Percentiles rank a stretch among this genome's conserved stretches.
phyloP scores from a whole-genome alignment of 345 rosid genomes.

The Kandelia obovata region DNA sequence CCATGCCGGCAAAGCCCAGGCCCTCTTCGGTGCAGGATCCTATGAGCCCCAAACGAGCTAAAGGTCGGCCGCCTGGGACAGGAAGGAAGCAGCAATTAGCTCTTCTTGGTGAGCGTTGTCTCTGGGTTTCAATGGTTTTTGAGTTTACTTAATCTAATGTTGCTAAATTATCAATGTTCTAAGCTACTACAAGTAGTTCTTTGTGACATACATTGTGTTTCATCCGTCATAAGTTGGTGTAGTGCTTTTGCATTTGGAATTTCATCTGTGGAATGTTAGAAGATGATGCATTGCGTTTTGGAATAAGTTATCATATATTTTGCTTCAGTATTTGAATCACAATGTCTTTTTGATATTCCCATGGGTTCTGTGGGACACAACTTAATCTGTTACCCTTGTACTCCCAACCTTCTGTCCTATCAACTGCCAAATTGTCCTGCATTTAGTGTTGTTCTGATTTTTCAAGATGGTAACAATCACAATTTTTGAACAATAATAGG shows the following conservation, averaged over 20 bases:
- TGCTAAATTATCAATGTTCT: conserved; percentile 1
- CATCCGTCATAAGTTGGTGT: background rate
- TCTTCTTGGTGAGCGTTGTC: conserved; percentile 57
- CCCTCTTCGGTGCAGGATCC: conserved; percentile 56
- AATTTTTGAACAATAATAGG: too few species aligned
- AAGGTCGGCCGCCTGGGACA: conserved; percentile 95
- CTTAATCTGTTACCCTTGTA: background rate
- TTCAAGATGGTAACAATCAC: too few species aligned
- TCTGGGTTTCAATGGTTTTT: conserved; percentile 1
- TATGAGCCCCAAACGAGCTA: conserved; percentile 45
- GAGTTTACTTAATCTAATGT: conserved; percentile 4
- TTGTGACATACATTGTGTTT: too few species aligned
- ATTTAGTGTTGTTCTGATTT: background rate
- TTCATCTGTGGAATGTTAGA: background rate
- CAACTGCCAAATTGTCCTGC: background rate
- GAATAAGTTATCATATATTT: background rate
- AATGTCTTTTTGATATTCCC: background rate
- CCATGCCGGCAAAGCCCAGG: conserved; percentile 53
- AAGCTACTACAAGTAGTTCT: too few species aligned
- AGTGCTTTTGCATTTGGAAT: background rate
- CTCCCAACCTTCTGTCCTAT: background rate
- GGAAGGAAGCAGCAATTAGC: conserved; percentile 97
- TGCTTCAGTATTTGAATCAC: background rate
- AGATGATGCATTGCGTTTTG: background rate
- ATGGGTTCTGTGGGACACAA: too few species aligned